These are phyloP conservation scores for Macrophomina tecta DNA, from an alignment of 2,329 filamentous ascomycete species.

Conservation along the genomic window DNA sequence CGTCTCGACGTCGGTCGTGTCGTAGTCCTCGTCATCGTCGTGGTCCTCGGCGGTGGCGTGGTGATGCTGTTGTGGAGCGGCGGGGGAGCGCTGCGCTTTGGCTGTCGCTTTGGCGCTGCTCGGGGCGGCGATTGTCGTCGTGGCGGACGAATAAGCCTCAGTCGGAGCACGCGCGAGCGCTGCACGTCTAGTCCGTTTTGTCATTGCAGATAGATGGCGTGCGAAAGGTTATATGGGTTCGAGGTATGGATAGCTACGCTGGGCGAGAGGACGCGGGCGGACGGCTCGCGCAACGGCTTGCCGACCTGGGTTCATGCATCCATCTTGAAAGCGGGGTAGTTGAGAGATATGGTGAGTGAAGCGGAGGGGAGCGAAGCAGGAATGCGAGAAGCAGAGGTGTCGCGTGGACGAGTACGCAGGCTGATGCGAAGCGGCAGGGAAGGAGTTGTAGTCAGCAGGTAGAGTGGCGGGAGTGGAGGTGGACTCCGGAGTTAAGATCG, in stretches of 20 bases:
- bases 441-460: slow-evolving; percentile 22
- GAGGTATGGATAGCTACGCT: slow-evolving; percentile 30
- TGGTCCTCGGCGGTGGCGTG: not conserved
- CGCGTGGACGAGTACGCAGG: slow-evolving; percentile 18
- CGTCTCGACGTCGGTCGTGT: slow-evolving; percentile 42
- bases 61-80: too few relatives aligned
- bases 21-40: slow-evolving; percentile 70
- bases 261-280: slow-evolving; percentile 39
- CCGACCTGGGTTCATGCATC: slow-evolving; percentile 45
- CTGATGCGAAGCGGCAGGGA: slow-evolving; percentile 1
- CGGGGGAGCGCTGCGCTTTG: too few relatives aligned
- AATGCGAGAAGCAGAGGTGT: not conserved
- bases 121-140: not conserved
- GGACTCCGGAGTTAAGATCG: slow-evolving; percentile 6
- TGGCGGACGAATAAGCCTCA: slow-evolving; percentile 5
- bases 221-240: slow-evolving; percentile 6
- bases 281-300: slow-evolving; percentile 35
- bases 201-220: slow-evolving; percentile 29
- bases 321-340: slow-evolving; percentile 40
- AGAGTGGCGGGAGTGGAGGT: not conserved
- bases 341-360: not conserved
- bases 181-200: not conserved
- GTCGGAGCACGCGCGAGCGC: slow-evolving; percentile 9
- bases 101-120: not conserved
- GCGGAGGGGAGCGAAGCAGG: not conserved